Conservation (phyloP, 805 yeast genomes). For the Scheffersomyces coipomensis region DNA sequence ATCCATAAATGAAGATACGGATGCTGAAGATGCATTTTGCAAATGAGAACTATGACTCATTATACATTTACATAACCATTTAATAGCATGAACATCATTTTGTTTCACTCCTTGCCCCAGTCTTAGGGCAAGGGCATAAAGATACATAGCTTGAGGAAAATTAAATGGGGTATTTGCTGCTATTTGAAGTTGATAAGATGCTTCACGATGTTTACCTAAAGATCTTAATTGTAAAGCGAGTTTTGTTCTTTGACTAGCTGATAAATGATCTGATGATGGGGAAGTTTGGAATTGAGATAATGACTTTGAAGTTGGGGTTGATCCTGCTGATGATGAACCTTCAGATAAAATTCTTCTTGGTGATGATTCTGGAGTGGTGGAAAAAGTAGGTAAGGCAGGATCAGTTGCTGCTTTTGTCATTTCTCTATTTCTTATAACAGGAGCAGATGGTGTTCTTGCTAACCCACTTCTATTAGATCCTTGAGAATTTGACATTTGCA, state of each 20-base stretch:
- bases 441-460: constrained; percentile 8
- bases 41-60: constrained; percentile 3
- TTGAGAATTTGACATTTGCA: constrained; percentile 3
- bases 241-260: constrained; percentile 35
- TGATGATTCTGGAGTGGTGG: background rate
- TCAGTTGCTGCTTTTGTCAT: background rate
- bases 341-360: constrained; percentile 1
- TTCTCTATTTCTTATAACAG: constrained; percentile 1
- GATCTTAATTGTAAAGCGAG: constrained; percentile 51
- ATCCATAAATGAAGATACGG: constrained; percentile 15
- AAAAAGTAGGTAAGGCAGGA: background rate
- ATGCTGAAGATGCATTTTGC: constrained; percentile 3
- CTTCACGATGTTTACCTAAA: constrained; percentile 62
- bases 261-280: constrained; percentile 10
- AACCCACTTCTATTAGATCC: constrained; percentile 1
- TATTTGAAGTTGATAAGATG: constrained; percentile 63
- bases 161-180: constrained; percentile 62
- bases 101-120: constrained; percentile 67
- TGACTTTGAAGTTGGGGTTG: background rate
- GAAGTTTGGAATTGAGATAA: constrained; percentile 1
- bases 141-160: constrained; percentile 58
- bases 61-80: constrained; percentile 57
- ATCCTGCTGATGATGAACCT: constrained; percentile 1
- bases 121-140: constrained; percentile 66
- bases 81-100: constrained; percentile 52